Evolutionary conservation across 2,329 filamentous ascomycete genomes (phyloP).

Genomic region (Chaetomiaceae sp.): DNA sequence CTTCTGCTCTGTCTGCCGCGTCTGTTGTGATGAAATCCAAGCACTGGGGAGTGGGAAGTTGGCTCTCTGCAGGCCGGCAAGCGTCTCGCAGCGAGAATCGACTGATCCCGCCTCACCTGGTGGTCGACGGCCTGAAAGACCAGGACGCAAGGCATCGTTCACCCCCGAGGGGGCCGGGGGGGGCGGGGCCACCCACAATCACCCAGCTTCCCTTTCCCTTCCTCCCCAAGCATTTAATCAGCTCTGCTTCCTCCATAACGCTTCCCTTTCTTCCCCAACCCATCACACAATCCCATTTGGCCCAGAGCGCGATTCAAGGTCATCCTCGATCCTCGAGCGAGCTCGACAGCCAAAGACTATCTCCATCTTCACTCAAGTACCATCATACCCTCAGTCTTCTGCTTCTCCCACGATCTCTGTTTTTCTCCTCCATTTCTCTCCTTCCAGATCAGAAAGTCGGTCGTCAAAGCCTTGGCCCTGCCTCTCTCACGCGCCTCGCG

Average conservation of each 20-base stretch:
- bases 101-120: background rate
- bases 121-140: conserved; percentile 8
- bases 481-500: background rate
- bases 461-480: background rate
- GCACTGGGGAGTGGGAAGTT: too few species aligned
- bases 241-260: background rate
- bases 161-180: background rate
- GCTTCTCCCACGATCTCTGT: background rate
- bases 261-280: background rate
- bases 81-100: background rate
- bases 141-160: conserved; percentile 5
- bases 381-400: too few species aligned
- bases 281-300: conserved; percentile 5
- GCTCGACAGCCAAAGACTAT: background rate
- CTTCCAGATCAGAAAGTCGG: background rate
- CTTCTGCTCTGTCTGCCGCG: too few species aligned
- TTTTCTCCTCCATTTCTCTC: background rate
- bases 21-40: too few species aligned
- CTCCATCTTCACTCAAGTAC: background rate
- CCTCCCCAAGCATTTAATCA: background rate
- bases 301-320: background rate
- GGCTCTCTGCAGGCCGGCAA: background rate
- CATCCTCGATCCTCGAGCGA: background rate
- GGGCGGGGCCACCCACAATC: background rate
- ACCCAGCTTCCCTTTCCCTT: conserved; percentile 8